Base-by-base conservation (phyloP, 768 basidiomycete genomes). In the Russula dissimulans region DNA sequence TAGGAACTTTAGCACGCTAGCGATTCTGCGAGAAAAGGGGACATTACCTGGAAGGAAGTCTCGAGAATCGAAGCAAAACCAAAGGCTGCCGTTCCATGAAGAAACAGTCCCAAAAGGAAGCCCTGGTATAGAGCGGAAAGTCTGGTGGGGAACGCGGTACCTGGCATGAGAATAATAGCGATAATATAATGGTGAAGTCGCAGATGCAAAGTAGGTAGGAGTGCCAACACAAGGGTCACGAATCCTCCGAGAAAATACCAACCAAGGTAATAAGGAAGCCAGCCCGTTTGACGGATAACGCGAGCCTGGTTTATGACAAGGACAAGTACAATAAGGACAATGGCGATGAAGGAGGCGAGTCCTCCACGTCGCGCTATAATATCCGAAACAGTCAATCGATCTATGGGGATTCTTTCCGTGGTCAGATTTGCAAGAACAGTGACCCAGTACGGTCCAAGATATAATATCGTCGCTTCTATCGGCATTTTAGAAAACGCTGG, bases 171-270 rank as follows among this genome's bases (percentile, higher is more conserved):
- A 10, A 79, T 76, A 71, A 93, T 85, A 0, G 85, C 81, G 31
- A 88, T 75, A 54, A 94, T 81, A 68, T 93, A 94, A 70, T 94
- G 92, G 67, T 95, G 92, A 26, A 93, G 65, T 39, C 91, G 80
- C 46, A 91, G 74, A 52, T 81, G 71, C 49, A 92, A 69, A 5
- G 81, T 84, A 10, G 91, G 90, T 17, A 93, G 74, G 53, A 81
- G 74, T 3, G 85, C 80, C 47, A 94, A 69, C 5, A 91, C 81
- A 12, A 90, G 68, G 26, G 79, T 68, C n/a, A 85, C 77, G 15
- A 89, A 70, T 0, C 83, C 89, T 14, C 87, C 88, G 34, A 77
- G 68, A 41, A 81, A 72, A 68, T 88, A 89, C 87, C 91, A 91
- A 6, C 77, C 78, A 36, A 85, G 68, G 69, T 94, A 94, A 68